Evolutionary conservation across 1,139 yeast genomes (phyloP).

Genomic region (Candida buenavistaensis): DNA sequence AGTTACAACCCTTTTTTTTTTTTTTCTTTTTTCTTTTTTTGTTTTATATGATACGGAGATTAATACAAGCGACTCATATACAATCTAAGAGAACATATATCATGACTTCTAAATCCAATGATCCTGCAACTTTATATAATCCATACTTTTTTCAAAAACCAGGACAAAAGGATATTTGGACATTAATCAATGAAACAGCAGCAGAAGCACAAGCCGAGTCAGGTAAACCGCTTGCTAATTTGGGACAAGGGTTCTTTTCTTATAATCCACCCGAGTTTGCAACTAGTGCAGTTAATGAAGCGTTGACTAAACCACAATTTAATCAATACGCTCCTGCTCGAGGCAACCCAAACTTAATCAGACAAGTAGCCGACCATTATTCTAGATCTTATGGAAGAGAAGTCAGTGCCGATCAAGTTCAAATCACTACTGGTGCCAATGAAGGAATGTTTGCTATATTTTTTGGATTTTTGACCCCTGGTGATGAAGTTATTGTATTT

Average conservation of each 20-base stretch:
- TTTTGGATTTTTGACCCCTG: slow-evolving; percentile 80
- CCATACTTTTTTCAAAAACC: slow-evolving; percentile 59
- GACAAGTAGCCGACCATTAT: slow-evolving; percentile 71
- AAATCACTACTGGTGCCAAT: slow-evolving; percentile 94
- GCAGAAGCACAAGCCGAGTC: slow-evolving; percentile 64
- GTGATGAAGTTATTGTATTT: slow-evolving; percentile 96
- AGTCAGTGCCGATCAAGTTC: slow-evolving; percentile 64
- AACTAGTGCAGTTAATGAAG: slow-evolving; percentile 73
- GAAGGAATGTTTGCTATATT: slow-evolving; percentile 88
- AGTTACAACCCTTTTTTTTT: neutral
- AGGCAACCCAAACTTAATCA: slow-evolving; percentile 76
- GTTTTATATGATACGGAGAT: slow-evolving; percentile 3
- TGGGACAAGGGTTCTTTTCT: slow-evolving; percentile 97
- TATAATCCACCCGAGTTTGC: slow-evolving; percentile 94
- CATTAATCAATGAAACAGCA: slow-evolving; percentile 91
- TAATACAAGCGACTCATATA: neutral
- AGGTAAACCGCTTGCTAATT: slow-evolving; percentile 74
- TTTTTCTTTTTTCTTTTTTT: slow-evolving; percentile 1
- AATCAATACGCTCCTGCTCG: slow-evolving; percentile 93
- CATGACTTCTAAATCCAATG: slow-evolving; percentile 7
- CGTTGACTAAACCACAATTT: slow-evolving; percentile 67
- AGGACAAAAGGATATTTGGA: slow-evolving; percentile 87
- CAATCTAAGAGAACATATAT: slow-evolving; percentile 2
- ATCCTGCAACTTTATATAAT: slow-evolving; percentile 41
- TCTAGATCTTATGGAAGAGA: slow-evolving; percentile 61